These are phyloP conservation scores for Prorocentrum cordatum DNA, from an alignment of 169 alveolate genomes.

Conservation along the genomic window DNA sequence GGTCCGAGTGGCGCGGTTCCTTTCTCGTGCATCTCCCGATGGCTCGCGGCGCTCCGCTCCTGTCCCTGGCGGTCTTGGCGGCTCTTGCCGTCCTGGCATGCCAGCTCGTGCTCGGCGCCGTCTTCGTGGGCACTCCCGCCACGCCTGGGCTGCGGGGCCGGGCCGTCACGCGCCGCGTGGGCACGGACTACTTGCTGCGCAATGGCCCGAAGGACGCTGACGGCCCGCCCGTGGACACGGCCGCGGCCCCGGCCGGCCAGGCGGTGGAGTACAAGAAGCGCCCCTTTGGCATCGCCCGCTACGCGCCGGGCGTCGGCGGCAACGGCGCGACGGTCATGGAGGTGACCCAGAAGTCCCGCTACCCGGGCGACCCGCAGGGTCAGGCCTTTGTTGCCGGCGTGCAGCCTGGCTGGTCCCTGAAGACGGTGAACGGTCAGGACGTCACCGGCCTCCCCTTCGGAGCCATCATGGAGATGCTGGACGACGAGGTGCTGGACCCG, in stretches of 20 bases:
- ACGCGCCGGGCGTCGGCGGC: slow-evolving; percentile 53
- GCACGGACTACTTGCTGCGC: slow-evolving; percentile 61
- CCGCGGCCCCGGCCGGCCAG: slow-evolving; percentile 12
- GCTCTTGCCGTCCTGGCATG: background rate
- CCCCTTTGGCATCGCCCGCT: slow-evolving; percentile 62
- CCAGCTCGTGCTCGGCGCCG: background rate
- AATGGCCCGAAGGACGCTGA: slow-evolving; percentile 68
- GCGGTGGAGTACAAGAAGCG: slow-evolving; percentile 30
- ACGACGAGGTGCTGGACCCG: slow-evolving; percentile 60
- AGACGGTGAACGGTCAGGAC: slow-evolving; percentile 61
- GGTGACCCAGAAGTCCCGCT: slow-evolving; percentile 46
- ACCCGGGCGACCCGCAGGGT: slow-evolving; percentile 70
- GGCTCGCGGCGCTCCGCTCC: too few relatives aligned
- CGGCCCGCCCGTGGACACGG: slow-evolving; percentile 20
- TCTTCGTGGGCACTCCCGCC: background rate
- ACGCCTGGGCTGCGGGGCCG: background rate
- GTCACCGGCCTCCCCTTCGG: slow-evolving; percentile 42
- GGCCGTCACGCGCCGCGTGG: slow-evolving; percentile 22
- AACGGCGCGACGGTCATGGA: slow-evolving; percentile 47
- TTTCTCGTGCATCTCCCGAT: too few relatives aligned
- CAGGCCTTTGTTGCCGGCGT: slow-evolving; percentile 70
- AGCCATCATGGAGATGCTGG: slow-evolving; percentile 51
- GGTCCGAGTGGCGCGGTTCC: too few relatives aligned
- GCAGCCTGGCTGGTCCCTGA: slow-evolving; percentile 54
- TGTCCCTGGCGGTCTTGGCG: background rate